Percentiles rank a stretch among this genome's conserved stretches.
phyloP scores from a whole-genome alignment of 441 rosid genomes.

The Capsella rubella region DNA sequence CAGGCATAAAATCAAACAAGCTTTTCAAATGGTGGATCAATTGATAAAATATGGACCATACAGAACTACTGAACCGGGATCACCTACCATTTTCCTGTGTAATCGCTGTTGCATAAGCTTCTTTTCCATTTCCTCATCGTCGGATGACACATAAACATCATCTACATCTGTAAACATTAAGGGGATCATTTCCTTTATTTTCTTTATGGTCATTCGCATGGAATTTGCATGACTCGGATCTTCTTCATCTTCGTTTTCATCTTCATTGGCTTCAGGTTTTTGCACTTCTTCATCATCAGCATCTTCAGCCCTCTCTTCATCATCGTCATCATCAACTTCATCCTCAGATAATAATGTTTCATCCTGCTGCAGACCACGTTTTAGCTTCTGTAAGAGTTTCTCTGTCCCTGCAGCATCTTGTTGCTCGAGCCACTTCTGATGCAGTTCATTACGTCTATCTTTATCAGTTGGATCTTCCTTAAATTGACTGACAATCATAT shows the following conservation, averaged over 20 bases:
- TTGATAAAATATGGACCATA: constrained; percentile 5
- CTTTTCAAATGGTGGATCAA: constrained; percentile 9
- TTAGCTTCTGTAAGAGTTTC: constrained; percentile 73
- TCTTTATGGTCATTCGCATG: constrained; percentile 67
- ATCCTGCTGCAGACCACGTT: constrained; percentile 59
- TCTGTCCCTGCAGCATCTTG: constrained; percentile 92
- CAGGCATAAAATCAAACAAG: constrained; percentile 10
- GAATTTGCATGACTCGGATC: constrained; percentile 53
- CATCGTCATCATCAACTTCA: constrained; percentile 52
- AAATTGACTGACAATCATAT: constrained; percentile 74
- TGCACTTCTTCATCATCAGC: constrained; percentile 55
- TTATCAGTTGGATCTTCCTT: constrained; percentile 73
- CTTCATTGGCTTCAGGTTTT: constrained; percentile 48
- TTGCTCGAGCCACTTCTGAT: constrained; percentile 92
- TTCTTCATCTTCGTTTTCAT: constrained; percentile 59
- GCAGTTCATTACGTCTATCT: constrained; percentile 86
- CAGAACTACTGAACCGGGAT: not conserved
- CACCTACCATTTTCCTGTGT: constrained; percentile 72
- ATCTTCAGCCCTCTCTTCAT: constrained; percentile 52
- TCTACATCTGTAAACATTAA: constrained; percentile 85
- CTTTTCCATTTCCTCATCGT: constrained; percentile 84
- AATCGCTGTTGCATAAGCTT: constrained; percentile 54
- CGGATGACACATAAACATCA: constrained; percentile 82
- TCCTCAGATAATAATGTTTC: constrained; percentile 54
- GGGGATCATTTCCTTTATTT: constrained; percentile 87